Base-by-base conservation (phyloP, 2,329 filamentous ascomycete species). In the Aspergillus quadrilineatus region DNA sequence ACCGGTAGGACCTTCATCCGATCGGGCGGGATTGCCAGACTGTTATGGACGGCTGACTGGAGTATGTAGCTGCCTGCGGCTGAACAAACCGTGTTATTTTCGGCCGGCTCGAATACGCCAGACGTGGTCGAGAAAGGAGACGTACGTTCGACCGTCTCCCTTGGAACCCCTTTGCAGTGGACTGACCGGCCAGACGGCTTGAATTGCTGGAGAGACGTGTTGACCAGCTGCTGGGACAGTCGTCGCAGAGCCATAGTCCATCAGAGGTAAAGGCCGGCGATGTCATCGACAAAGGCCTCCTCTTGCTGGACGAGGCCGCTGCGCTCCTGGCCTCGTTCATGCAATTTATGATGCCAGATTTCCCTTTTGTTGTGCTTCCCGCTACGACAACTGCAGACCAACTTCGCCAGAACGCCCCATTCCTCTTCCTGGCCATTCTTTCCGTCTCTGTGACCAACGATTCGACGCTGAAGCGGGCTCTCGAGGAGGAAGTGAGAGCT, bases 331-430 rank as follows among this genome's bases (percentile, higher is more conserved):
- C 69, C 15, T 53, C 66, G 28, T 75, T 73, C 63, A 70, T 65
- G 58, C 64, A 62, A 4, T 65, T 64, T 9, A 72, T 76, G 66
- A 73, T 68, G 62, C 65, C 69, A 0, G 66, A 75, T 57, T 75
- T 75, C 34, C 73, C 73, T 4, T 75, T 75, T 45, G 66, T 75
- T 6, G 63, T 73, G 5, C 52, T 76, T 30, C 56, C 67, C 4
- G 56, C 64, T 6, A 46, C 64, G 2, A 57, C 63, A 9, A 68
- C 64, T 2, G 68, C 61, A 2, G 36, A 50, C 10, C 53, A 67
- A 0, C 63, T 77, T 22, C 69, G 70, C 34, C 30, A 60, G 34
- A 56, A 68, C 10, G 66, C 65, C 14, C 73, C 71, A 1, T 72
- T 76, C 37, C 61, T 75, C 1, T 71, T 76, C 37, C 64, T 73